A percentile compares a stretch with the other conserved stretches of the same genome.
These are phyloP conservation scores for Lasiosphaeris hirsuta DNA, from an alignment of 495 filamentous ascomycete species.

Conservation along the genomic window DNA sequence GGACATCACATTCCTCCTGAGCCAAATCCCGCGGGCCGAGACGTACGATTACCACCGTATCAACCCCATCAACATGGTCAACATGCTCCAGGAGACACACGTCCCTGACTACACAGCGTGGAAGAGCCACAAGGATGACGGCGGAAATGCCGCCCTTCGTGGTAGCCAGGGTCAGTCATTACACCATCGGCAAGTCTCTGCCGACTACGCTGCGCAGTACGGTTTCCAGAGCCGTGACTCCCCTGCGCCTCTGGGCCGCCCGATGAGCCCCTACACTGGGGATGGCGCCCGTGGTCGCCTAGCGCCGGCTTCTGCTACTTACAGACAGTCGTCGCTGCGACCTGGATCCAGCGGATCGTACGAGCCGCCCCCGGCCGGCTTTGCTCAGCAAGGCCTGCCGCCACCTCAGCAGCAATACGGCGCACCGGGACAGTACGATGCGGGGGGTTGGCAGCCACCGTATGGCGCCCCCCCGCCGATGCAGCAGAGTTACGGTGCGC, in stretches of 20 bases:
- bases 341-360: constrained; percentile 44
- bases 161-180: constrained; percentile 33
- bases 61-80: constrained; percentile 66
- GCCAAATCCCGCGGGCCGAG: constrained; percentile 75
- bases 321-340: constrained; percentile 44
- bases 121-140: constrained; percentile 26
- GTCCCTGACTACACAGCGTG: constrained; percentile 57
- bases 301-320: constrained; percentile 28
- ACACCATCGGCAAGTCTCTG: constrained; percentile 35
- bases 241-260: constrained; percentile 35
- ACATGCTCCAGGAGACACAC: constrained; percentile 62
- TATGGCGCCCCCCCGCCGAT: constrained; percentile 11
- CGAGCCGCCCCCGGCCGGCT: constrained; percentile 40
- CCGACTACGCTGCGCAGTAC: constrained; percentile 29
- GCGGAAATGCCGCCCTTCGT: constrained; percentile 11
- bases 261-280: constrained; percentile 37
- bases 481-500: constrained; percentile 18
- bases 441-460: constrained; percentile 7
- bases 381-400: constrained; percentile 21
- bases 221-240: constrained; percentile 38
- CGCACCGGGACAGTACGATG: constrained; percentile 4
- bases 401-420: constrained; percentile 19
- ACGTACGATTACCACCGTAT: constrained; percentile 64
- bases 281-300: constrained; percentile 21
- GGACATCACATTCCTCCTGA: constrained; percentile 75